Evolutionary conservation across 768 basidiomycete genomes (phyloP), one percentile per base, ranked within the genome.

Genomic region (Imleria badia): DNA sequence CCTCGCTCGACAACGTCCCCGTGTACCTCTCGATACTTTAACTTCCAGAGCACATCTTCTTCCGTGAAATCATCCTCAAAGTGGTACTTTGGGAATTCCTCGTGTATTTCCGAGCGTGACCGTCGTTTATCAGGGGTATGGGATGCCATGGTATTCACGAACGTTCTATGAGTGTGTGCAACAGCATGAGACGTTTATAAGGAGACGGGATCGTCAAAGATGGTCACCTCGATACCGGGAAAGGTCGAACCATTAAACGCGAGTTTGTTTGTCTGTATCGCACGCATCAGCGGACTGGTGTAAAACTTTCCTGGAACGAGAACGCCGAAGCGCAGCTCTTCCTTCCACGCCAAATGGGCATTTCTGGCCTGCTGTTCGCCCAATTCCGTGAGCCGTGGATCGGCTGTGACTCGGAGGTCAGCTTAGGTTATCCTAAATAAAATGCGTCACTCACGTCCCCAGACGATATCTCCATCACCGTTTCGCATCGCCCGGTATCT

Each of bases 81-180:
- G 6, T 57, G 54, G 59, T 82, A 81, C 8, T 65, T 59, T 0
- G 81, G 80, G 58, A 58, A 89, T 82, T 48, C 26, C 26, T 26
- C 26, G 26, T 26, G 26, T 26, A 26, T 26, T 6, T 78, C 73
- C 0, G 77, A 71, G 20, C 71, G 70, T 1, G 78, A 71, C 15
- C 72, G 72, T 17, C 85, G 78, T 53, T 78, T 77, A 66, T 89
- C 87, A 60, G 85, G 89, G 1, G 85, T 87, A 60, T 86, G 85
- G n/a, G 5, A 78, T 73, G 0, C 86, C 86, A 49, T 77, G 6
- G 26, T 26, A 75, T 68, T 88, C 87, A 38, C 86, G 79, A 42
- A 81, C 77, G 55, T 86, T 77, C 86, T 89, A 17, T 20, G 42
- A 30, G 19, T 12, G 30, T 15, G 26, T 20, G 20, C 33, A 20